These are phyloP conservation scores for Talaromyces sp. DNA, from an alignment of 2,329 filamentous ascomycete genomes.

Conservation along the genomic window DNA sequence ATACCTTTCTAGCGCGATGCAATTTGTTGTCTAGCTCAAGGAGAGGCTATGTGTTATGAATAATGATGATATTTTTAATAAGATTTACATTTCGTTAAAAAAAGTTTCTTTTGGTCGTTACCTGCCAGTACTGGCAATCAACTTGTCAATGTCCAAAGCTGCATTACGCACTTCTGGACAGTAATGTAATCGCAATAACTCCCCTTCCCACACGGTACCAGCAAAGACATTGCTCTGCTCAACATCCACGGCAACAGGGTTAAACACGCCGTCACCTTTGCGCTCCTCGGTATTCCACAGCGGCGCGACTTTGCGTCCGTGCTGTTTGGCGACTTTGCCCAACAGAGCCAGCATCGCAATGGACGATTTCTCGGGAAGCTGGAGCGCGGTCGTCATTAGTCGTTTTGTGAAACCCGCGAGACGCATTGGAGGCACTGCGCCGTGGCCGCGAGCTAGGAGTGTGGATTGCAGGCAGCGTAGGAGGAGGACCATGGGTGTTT, in stretches of 20 bases:
- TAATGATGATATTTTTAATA: slow-evolving; percentile 9
- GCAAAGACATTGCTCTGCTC: slow-evolving; percentile 90
- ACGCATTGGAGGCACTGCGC: slow-evolving; percentile 69
- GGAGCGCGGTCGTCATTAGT: slow-evolving; percentile 72
- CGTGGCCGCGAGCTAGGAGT: slow-evolving; percentile 71
- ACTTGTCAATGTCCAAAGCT: slow-evolving; percentile 62
- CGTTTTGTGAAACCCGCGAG: slow-evolving; percentile 94
- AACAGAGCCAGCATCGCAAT: slow-evolving; percentile 75
- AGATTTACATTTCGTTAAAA: slow-evolving; percentile 2
- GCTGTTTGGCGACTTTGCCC: slow-evolving; percentile 70
- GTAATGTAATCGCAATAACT: slow-evolving; percentile 78
- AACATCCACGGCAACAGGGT: slow-evolving; percentile 65
- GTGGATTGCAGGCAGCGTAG: slow-evolving; percentile 78
- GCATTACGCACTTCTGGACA: slow-evolving; percentile 80
- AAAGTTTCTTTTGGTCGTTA: neutral
- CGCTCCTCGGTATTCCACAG: slow-evolving; percentile 94
- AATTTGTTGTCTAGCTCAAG: slow-evolving; percentile 6
- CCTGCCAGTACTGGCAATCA: slow-evolving; percentile 4
- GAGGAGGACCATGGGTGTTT: slow-evolving; percentile 89
- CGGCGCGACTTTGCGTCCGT: slow-evolving; percentile 74
- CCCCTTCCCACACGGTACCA: slow-evolving; percentile 87
- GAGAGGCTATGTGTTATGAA: slow-evolving; percentile 9
- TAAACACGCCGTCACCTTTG: slow-evolving; percentile 82
- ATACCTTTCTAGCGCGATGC: slow-evolving; percentile 3
- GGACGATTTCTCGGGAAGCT: slow-evolving; percentile 84